A percentile compares a stretch with the other conserved stretches of the same genome.
Evolutionary conservation across 371 early-diverging fungal species (phyloP).

Genomic region (Mortierella sp.): DNA sequence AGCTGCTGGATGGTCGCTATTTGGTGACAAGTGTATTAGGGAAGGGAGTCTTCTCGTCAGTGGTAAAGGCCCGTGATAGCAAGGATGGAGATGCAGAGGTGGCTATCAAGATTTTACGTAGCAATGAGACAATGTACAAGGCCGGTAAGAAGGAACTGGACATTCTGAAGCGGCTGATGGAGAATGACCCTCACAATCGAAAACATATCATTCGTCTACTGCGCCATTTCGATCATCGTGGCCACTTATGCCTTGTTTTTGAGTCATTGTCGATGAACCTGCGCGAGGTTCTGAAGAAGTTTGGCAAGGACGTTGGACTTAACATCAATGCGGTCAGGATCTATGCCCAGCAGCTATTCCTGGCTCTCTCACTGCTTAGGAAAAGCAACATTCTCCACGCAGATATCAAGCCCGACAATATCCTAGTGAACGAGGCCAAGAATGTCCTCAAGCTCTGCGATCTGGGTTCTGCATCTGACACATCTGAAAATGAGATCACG

Average conservation of each 20-base stretch:
- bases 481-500: constrained; percentile 89
- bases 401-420: constrained; percentile 99
- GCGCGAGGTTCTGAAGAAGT: constrained; percentile 93
- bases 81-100: constrained; percentile 77
- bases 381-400: constrained; percentile 93
- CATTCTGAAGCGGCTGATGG: constrained; percentile 85
- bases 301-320: constrained; percentile 92
- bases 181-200: constrained; percentile 87
- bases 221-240: constrained; percentile 90
- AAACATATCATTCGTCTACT: constrained; percentile 89
- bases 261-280: constrained; percentile 94
- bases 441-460: constrained; percentile 92
- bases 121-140: constrained; percentile 94
- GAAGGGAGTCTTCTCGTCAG: constrained; percentile 95
- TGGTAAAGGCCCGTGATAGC: constrained; percentile 90
- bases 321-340: constrained; percentile 92
- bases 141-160: constrained; percentile 93
- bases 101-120: constrained; percentile 97
- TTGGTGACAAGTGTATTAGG: constrained; percentile 88
- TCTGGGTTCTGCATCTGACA: constrained; percentile 93
- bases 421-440: constrained; percentile 87
- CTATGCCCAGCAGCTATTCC: constrained; percentile 93
- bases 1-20: constrained; percentile 89
- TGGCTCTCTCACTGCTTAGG: constrained; percentile 86
- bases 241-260: constrained; percentile 95